Evolutionary conservation across 495 filamentous ascomycete genomes (phyloP).

Genomic region (Penicillium riverlandense): DNA sequence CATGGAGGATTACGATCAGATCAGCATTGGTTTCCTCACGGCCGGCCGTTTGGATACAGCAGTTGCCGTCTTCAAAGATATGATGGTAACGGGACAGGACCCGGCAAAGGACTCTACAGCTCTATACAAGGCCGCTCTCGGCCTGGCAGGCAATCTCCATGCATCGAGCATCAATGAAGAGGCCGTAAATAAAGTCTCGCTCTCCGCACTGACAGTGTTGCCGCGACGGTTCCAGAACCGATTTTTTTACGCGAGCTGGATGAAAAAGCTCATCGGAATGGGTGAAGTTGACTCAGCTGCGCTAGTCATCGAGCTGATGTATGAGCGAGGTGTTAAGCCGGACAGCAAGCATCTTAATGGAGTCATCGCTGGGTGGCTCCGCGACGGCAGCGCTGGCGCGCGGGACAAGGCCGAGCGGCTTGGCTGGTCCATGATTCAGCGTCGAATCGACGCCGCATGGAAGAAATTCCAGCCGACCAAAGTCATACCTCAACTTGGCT

Average conservation of each 20-base stretch:
- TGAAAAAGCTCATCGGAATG: slow-evolving; percentile 70
- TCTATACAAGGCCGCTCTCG: slow-evolving; percentile 39
- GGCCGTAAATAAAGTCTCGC: slow-evolving; percentile 44
- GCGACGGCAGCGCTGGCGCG: slow-evolving; percentile 45
- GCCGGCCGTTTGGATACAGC: slow-evolving; percentile 53
- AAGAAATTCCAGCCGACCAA: slow-evolving; percentile 20
- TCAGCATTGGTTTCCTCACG: slow-evolving; percentile 56
- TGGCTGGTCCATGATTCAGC: slow-evolving; percentile 70
- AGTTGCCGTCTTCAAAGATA: slow-evolving; percentile 70
- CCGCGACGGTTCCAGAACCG: slow-evolving; percentile 62
- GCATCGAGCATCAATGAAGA: slow-evolving; percentile 37
- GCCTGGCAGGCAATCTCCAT: slow-evolving; percentile 39
- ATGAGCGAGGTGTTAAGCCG: slow-evolving; percentile 53
- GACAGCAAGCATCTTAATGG: slow-evolving; percentile 69
- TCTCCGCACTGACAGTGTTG: slow-evolving; percentile 44
- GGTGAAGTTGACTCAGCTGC: slow-evolving; percentile 63
- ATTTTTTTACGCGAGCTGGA: slow-evolving; percentile 76
- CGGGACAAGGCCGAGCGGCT: slow-evolving; percentile 58
- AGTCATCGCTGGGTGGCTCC: slow-evolving; percentile 66
- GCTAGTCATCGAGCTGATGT: slow-evolving; percentile 61
- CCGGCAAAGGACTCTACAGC: slow-evolving; percentile 41
- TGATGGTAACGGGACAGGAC: slow-evolving; percentile 63
- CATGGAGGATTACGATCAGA: slow-evolving; percentile 67
- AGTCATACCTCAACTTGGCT: too few species aligned
- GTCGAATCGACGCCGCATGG: slow-evolving; percentile 53